These are phyloP conservation scores for Mycena pura DNA, from an alignment of 768 basidiomycete species.

Conservation along the genomic window DNA sequence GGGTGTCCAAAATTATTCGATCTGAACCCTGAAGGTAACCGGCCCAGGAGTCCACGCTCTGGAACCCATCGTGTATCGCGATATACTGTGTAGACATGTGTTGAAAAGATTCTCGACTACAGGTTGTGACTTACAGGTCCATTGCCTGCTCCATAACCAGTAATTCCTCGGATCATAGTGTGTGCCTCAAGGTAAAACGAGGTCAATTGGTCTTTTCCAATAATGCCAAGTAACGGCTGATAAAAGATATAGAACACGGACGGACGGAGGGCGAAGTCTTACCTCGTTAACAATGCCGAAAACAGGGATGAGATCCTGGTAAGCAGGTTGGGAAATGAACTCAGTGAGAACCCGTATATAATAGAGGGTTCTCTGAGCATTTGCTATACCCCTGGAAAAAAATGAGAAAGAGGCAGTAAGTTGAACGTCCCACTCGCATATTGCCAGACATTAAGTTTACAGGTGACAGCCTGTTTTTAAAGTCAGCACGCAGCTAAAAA, in stretches of 20 bases:
- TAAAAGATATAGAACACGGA: slow-evolving; percentile 32
- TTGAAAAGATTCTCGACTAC: not conserved
- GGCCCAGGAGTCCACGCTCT: slow-evolving; percentile 47
- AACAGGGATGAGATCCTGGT: slow-evolving; percentile 61
- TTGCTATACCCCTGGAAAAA: slow-evolving; percentile 65
- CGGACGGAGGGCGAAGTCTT: slow-evolving; percentile 44
- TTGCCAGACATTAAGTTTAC: slow-evolving; percentile 71
- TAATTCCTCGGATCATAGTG: slow-evolving; percentile 68
- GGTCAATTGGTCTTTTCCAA: slow-evolving; percentile 13
- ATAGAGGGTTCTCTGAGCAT: slow-evolving; percentile 79
- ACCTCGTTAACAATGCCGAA: slow-evolving; percentile 76
- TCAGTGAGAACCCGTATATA: slow-evolving; percentile 78
- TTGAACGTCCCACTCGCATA: slow-evolving; percentile 49
- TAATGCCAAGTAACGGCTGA: slow-evolving; percentile 16
- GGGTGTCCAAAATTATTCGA: slow-evolving; percentile 67
- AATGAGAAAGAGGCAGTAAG: not conserved
- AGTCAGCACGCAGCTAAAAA: not conserved
- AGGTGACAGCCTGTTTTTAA: slow-evolving; percentile 41
- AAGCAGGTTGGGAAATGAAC: slow-evolving; percentile 82
- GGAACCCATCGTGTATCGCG: slow-evolving; percentile 54
- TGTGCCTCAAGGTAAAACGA: slow-evolving; percentile 58
- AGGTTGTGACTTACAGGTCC: slow-evolving; percentile 41
- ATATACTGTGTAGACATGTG: slow-evolving; percentile 52
- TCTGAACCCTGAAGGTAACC: slow-evolving; percentile 64
- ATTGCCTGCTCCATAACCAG: slow-evolving; percentile 75